Conservation (phyloP, 2,329 filamentous ascomycete genomes). For the Alternaria sp. region DNA sequence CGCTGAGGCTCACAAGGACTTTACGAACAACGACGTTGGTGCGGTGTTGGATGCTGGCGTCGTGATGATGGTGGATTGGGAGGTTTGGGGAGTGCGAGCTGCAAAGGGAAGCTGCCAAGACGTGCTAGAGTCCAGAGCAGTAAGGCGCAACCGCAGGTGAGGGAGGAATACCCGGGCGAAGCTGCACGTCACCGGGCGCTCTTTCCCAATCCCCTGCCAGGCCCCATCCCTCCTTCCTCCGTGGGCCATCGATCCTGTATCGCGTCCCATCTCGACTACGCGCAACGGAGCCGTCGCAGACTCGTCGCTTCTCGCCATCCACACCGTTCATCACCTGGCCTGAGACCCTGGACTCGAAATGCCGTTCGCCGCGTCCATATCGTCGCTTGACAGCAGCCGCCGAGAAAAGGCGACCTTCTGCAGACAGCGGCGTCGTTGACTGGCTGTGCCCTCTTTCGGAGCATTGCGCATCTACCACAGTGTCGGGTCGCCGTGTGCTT, state of each 20-base stretch:
- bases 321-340: slow-evolving; percentile 13
- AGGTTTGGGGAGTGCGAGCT: slow-evolving; percentile 26
- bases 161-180: slow-evolving; percentile 38
- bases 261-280: slow-evolving; percentile 16
- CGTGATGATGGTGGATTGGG: slow-evolving; percentile 25
- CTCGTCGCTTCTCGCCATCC: slow-evolving; percentile 22
- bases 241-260: slow-evolving; percentile 25
- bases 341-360: slow-evolving; percentile 20
- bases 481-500: slow-evolving; percentile 40
- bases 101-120: slow-evolving; percentile 30
- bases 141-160: slow-evolving; percentile 28
- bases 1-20: slow-evolving; percentile 30
- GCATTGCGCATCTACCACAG: slow-evolving; percentile 45
- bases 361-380: slow-evolving; percentile 31
- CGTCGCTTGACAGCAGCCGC: slow-evolving; percentile 16
- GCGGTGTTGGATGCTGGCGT: slow-evolving; percentile 22
- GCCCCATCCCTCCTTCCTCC: slow-evolving; percentile 25
- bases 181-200: slow-evolving; percentile 48
- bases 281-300: slow-evolving; percentile 30
- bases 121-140: slow-evolving; percentile 27
- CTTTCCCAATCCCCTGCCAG: slow-evolving; percentile 32
- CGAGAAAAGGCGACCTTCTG: slow-evolving; percentile 24
- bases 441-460: slow-evolving; percentile 45
- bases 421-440: slow-evolving; percentile 20
- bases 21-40: slow-evolving; percentile 6